Conservation (phyloP, 2,329 filamentous ascomycete genomes). For the Thermothelomyces thermophilus region DNA sequence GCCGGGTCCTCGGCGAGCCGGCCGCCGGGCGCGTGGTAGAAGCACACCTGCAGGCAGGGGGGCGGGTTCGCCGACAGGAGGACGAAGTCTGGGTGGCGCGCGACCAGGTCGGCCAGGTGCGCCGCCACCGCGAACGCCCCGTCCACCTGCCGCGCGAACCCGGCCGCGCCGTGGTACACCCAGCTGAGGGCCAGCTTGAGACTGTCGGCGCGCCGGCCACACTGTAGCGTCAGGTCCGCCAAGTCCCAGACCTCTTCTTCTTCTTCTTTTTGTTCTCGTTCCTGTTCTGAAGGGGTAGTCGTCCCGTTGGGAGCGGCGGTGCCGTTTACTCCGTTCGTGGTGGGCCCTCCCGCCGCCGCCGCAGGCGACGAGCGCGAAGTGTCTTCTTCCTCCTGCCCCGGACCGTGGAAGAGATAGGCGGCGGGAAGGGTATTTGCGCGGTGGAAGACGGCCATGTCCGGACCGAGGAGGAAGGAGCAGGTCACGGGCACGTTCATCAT, state of each 20-base stretch:
- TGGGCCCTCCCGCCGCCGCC: too few species aligned
- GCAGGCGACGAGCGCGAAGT: conserved; percentile 13
- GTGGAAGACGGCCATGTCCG: conserved; percentile 72
- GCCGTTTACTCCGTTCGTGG: not conserved
- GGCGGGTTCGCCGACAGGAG: conserved; percentile 71
- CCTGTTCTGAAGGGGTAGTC: too few species aligned
- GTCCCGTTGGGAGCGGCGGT: not conserved
- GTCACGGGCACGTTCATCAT: conserved; percentile 91
- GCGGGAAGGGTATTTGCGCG: conserved; percentile 79
- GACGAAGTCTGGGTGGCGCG: conserved; percentile 52
- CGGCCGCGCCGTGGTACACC: conserved; percentile 76
- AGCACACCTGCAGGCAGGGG: conserved; percentile 90
- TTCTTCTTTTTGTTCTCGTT: too few species aligned
- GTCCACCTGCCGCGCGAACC: conserved; percentile 66
- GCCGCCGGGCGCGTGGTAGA: conserved; percentile 68
- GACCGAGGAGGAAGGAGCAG: conserved; percentile 79
- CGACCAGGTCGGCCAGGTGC: conserved; percentile 58
- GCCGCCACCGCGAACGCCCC: conserved; percentile 65
- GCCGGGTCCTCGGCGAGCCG: conserved; percentile 36
- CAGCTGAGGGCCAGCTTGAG: conserved; percentile 84
- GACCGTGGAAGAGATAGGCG: conserved; percentile 73
- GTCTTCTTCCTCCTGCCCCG: conserved; percentile 31
- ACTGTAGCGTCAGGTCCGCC: conserved; percentile 88
- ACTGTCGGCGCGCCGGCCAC: conserved; percentile 76
- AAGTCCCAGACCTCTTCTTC: conserved; percentile 59